Base-by-base conservation (phyloP, 768 basidiomycete species). In the Russula ochroleuca region DNA sequence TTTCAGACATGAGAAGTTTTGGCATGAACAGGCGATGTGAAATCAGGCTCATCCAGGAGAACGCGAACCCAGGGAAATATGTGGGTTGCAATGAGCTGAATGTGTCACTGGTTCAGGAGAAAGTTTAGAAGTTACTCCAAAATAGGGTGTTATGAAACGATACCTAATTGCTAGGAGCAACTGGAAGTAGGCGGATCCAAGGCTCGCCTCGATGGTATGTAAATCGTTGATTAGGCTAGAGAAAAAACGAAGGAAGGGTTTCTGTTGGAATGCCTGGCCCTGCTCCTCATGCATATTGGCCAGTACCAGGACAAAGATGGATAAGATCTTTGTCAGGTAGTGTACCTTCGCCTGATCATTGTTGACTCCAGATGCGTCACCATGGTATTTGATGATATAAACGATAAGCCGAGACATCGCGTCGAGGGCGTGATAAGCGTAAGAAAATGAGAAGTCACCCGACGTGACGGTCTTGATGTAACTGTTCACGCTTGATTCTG, bases 371-470 rank as follows among this genome's bases (percentile, higher is more conserved):
- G 89, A 86, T 31, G 94, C 92, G 76, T 99, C 97, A 13, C 95
- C 97, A 69, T 98, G 96, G 74, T 98, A 98, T 79, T 98, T 98
- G 84, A 98, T 94, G 77, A 99, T 95, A 75, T 97, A 94, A 40
- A 93, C 90, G 68, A 99, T 92, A 65, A 99, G 80, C 67, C 94
- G 85, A 41, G 96, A 93, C 80, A 98, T 86, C 1, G 97, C 94
- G 74, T 99, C 97, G 70, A 98, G 79, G 17, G 94, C 90, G 73
- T 92, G 94, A 79, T 95, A 98, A 25, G 91, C 85, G 61, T 84
- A 83, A 40, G 84, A 83, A 67, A 80, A 83, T 25, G 84, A 83
- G 65, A 81, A 84, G 70, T 93, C 89, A 50, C 88, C 87, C 11
- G 85, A 78, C 28, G 86, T 81, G 40, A 88, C 76, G 68, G 84